Evolutionary conservation across 2,329 filamentous ascomycete genomes (phyloP).

Genomic region (Monilinia polystroma): DNA sequence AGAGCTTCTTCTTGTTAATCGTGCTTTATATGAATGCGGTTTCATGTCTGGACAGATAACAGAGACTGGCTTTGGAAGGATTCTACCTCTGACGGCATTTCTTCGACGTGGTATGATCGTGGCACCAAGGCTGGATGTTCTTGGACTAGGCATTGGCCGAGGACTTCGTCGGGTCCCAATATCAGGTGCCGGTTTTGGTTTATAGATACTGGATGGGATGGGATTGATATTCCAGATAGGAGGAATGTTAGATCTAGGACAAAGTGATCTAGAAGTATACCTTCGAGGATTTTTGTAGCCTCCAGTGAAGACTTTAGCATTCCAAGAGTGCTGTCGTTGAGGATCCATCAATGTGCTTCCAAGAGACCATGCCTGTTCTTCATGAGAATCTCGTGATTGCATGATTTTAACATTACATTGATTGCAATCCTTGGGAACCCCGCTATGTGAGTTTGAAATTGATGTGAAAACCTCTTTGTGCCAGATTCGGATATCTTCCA

Average conservation of each 20-base stretch:
- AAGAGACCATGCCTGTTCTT: not conserved
- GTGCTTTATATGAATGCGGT: constrained; percentile 3
- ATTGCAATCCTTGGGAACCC: no score
- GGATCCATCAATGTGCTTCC: not conserved
- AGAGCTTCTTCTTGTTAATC: not conserved
- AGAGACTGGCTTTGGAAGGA: constrained; percentile 3
- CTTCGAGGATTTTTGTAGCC: not conserved
- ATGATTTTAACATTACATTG: not conserved
- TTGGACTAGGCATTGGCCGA: constrained; percentile 7
- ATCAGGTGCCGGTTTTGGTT: not conserved
- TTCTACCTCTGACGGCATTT: constrained; percentile 16
- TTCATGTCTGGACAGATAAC: not conserved
- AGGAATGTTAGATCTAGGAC: not conserved
- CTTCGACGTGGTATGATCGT: constrained; percentile 1
- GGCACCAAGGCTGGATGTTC: constrained; percentile 14
- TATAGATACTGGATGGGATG: constrained; percentile 10
- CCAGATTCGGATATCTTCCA: constrained; percentile 19
- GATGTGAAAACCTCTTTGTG: constrained; percentile 18
- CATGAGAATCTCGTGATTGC: not conserved
- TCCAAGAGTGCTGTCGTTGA: not conserved
- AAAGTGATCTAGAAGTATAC: constrained; percentile 4
- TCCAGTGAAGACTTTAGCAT: not conserved
- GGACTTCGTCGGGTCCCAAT: not conserved
- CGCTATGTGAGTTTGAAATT: constrained; percentile 14
- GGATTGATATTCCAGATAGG: constrained; percentile 12